Percentiles rank a stretch among this genome's conserved stretches.
Evolutionary conservation across 805 yeast genomes (phyloP).

Genomic region (Debaryomyces maramus): DNA sequence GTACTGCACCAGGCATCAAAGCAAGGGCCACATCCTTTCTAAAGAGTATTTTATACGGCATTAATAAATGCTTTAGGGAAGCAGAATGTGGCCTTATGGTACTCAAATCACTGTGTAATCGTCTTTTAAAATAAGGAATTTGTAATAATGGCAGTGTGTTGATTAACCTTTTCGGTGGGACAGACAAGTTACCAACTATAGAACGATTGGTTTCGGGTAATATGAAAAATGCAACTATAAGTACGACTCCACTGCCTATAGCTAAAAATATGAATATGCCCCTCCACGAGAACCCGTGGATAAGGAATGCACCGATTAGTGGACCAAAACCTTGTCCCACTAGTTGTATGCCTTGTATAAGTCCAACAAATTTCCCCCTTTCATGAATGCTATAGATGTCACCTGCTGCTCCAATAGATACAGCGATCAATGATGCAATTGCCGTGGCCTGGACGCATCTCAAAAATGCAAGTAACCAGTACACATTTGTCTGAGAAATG

Average conservation of each 20-base stretch:
- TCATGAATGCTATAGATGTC: conserved; percentile 65
- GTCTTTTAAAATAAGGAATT: conserved; percentile 24
- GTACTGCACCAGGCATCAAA: conserved; percentile 58
- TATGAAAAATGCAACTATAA: conserved; percentile 19
- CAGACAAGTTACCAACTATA: conserved; percentile 74
- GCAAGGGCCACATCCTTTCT: conserved; percentile 47
- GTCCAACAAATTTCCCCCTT: conserved; percentile 71
- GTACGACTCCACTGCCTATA: conserved; percentile 55
- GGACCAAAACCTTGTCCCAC: conserved; percentile 82
- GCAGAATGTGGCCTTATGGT: conserved; percentile 14
- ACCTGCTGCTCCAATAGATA: conserved; percentile 69
- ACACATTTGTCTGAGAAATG: conserved; percentile 56
- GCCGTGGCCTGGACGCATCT: conserved; percentile 79
- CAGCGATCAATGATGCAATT: conserved; percentile 72
- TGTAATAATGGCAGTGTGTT: conserved; percentile 48
- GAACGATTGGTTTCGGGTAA: conserved; percentile 78
- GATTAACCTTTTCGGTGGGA: conserved; percentile 45
- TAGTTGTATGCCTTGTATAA: conserved; percentile 62
- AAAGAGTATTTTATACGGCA: conserved; percentile 44
- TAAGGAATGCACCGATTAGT: conserved; percentile 54
- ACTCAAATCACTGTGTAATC: conserved; percentile 29
- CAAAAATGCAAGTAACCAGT: conserved; percentile 62
- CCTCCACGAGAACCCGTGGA: conserved; percentile 53
- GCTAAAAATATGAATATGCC: conserved; percentile 77
- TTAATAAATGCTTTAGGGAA: conserved; percentile 25